Evolutionary conservation across 495 filamentous ascomycete genomes (phyloP).

Genomic region (Talaromyces proteolyticus): DNA sequence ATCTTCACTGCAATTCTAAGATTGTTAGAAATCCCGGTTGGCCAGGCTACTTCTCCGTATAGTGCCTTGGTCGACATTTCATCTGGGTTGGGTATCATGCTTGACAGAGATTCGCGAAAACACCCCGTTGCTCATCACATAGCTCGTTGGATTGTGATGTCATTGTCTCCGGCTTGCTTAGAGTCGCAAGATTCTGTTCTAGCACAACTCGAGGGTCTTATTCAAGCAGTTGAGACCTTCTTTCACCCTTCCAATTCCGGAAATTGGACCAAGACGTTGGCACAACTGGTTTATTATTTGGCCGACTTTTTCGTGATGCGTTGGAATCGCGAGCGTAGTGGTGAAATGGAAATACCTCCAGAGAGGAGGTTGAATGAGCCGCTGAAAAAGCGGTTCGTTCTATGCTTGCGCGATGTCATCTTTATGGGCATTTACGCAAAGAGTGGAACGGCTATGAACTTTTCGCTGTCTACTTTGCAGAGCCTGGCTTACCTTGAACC

Average conservation of each 20-base stretch:
- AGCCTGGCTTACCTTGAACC: conserved; percentile 87
- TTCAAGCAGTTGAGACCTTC: conserved; percentile 96
- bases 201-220: conserved; percentile 81
- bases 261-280: conserved; percentile 81
- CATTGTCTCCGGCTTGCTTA: conserved; percentile 79
- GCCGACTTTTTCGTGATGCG: conserved; percentile 97
- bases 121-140: conserved; percentile 88
- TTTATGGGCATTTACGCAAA: conserved; percentile 99
- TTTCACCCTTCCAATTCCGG: conserved; percentile 98
- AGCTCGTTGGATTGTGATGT: conserved; percentile 93
- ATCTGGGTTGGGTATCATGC: conserved; percentile 72
- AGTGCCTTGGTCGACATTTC: conserved; percentile 71
- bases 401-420: conserved; percentile 84
- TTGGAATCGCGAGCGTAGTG: conserved; percentile 91
- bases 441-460: conserved; percentile 83
- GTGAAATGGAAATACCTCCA: conserved; percentile 77
- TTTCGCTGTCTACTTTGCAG: conserved; percentile 84
- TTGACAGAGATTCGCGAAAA: conserved; percentile 89
- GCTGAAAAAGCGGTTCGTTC: conserved; percentile 83
- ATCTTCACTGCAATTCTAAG: conserved; percentile 90
- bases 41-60: conserved; percentile 92
- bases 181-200: conserved; percentile 74
- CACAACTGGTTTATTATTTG: conserved; percentile 87
- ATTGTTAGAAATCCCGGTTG: conserved; percentile 92
- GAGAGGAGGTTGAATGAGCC: conserved; percentile 73